phyloP scores from a whole-genome alignment of 1,284 basidiomycete species.

The Tremellales sp. region DNA sequence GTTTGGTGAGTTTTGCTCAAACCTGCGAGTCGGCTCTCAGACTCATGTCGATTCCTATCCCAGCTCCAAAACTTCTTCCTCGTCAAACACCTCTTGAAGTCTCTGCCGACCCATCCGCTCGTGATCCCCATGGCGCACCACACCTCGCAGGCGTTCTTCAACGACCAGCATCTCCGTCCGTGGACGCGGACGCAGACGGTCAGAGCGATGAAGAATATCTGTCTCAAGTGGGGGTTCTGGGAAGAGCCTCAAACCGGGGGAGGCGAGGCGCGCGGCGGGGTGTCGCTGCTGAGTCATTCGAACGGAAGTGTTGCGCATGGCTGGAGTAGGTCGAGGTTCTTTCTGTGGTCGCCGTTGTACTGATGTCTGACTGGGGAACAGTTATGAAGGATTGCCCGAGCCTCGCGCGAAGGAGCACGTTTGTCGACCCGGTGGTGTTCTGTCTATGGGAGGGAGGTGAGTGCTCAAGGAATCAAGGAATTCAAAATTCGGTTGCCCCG shows the following conservation, averaged over 20 bases:
- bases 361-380: constrained; percentile 2
- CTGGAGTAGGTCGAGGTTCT: constrained; percentile 36
- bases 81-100: constrained; percentile 44
- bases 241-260: constrained; percentile 11
- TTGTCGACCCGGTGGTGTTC: constrained; percentile 77
- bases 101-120: constrained; percentile 65
- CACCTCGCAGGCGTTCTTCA: constrained; percentile 78
- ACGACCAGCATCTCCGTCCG: constrained; percentile 66
- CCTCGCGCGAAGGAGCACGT: constrained; percentile 69
- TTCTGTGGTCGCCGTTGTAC: not conserved
- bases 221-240: constrained; percentile 62
- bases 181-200: constrained; percentile 62
- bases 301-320: constrained; percentile 54
- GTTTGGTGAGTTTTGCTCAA: constrained; percentile 48
- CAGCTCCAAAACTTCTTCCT: constrained; percentile 48
- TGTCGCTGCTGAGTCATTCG: constrained; percentile 71
- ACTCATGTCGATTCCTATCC: not conserved
- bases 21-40: not conserved
- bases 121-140: constrained; percentile 77
- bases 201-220: constrained; percentile 57
- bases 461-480: too few species aligned
- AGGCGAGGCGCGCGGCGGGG: constrained; percentile 13
- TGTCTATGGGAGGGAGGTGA: constrained; percentile 83
- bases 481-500: not conserved
- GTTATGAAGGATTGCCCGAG: constrained; percentile 70